Base-by-base conservation (phyloP, 805 yeast species). In the Ogataea zsoltii region DNA sequence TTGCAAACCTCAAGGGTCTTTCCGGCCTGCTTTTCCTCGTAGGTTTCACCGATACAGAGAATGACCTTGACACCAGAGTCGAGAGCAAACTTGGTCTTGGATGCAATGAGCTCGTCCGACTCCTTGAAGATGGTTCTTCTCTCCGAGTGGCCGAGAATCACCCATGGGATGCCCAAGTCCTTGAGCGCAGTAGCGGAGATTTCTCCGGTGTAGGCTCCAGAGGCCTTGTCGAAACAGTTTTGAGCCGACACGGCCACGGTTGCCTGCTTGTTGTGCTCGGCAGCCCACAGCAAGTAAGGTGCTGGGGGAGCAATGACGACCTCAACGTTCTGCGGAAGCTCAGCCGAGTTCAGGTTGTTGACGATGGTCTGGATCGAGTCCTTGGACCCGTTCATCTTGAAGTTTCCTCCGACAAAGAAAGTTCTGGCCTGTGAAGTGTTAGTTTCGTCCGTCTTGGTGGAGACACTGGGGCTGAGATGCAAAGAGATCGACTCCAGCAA, bases 201-300 rank as follows among this genome's bases (percentile, higher is more conserved):
- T 77, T 94, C 99, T 71, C 99, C 99, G 54, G 99, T 94, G 88
- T 68, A 94, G 54, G 99, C 99, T 76, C 99, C 99, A 46, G 91
- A 79, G 55, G 82, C 83, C 81, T 89, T 89, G 68, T 76, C 72
- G 73, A 80, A 92, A 54, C 89, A 81, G 74, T 94, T 92, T 78
- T 94, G 99, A 51, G 96, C 96, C 67, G 92, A 84, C 46, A 94
- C 79, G 51, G 79, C 75, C 46, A 94, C 89, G 58, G 82, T 86
- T 54, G 82, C 66, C 70, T 82, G 85, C 65, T 77, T 79, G 74
- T 82, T 81, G 60, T 74, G 72, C 44, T 76, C 75, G 60, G 79
- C 85, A 48, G 97, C 85, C 70, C 82, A 81, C 54, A 80, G 79
- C 56, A 94, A 72, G 83, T 92, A 94, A 57, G 96, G 88, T 52